phyloP scores from a whole-genome alignment of 164 flowering plant genomes.

The Magnolia officinalis region DNA sequence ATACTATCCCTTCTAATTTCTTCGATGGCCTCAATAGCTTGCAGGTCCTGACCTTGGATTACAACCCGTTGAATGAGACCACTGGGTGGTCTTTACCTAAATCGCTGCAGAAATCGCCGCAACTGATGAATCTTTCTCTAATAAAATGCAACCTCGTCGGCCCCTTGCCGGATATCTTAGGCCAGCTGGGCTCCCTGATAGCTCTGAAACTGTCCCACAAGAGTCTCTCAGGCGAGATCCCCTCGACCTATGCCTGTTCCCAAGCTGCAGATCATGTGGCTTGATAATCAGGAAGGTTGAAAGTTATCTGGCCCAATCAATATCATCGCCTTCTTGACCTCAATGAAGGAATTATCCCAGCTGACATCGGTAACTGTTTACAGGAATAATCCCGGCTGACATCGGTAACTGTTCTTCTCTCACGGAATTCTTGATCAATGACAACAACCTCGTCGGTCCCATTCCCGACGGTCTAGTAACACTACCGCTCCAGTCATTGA shows the following conservation, averaged over 20 bases:
- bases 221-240: conserved; percentile 51
- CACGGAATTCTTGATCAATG: conserved; percentile 52
- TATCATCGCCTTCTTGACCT: background rate
- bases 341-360: conserved; percentile 34
- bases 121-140: conserved; percentile 49
- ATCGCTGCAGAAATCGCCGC: conserved; percentile 37
- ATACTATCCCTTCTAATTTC: conserved; percentile 68
- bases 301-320: conserved; percentile 1
- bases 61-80: conserved; percentile 31
- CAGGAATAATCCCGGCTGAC: no score
- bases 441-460: conserved; percentile 60
- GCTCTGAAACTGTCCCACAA: conserved; percentile 46
- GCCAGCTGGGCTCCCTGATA: conserved; percentile 39
- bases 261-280: background rate
- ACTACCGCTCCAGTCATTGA: conserved; percentile 38
- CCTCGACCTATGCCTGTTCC: conserved; percentile 44
- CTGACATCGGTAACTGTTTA: conserved; percentile 47
- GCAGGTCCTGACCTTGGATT: conserved; percentile 53
- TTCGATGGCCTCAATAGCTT: conserved; percentile 48
- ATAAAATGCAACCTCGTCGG: conserved; percentile 47
- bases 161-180: conserved; percentile 58
- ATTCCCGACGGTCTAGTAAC: conserved; percentile 51
- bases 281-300: conserved; percentile 31
- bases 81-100: conserved; percentile 31
- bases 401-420: conserved; percentile 37